Evolutionary conservation across 2,329 filamentous ascomycete genomes (phyloP).

Genomic region (Diaporthe sp.): DNA sequence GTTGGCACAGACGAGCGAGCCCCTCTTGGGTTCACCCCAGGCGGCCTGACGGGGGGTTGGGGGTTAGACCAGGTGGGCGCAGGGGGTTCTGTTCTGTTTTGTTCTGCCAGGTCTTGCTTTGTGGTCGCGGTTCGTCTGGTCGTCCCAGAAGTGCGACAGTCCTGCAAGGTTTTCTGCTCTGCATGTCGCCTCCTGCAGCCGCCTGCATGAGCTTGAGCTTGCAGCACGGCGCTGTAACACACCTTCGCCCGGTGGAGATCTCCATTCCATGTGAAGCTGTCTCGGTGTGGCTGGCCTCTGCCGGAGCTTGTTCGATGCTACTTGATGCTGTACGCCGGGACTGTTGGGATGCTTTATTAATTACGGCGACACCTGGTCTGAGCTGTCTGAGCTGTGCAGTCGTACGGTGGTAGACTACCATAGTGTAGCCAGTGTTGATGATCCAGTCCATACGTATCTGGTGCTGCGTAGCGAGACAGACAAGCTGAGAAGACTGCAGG

Average conservation of each 20-base stretch:
- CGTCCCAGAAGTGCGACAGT: slow-evolving; percentile 9
- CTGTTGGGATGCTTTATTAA: not conserved
- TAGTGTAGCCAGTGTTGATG: too few relatives aligned
- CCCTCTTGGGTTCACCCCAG: slow-evolving; percentile 13
- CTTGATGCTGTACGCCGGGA: not conserved
- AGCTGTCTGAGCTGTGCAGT: not conserved
- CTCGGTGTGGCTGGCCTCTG: slow-evolving; percentile 10
- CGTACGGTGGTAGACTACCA: not conserved
- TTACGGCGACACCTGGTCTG: not conserved
- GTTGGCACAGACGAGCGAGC: slow-evolving; percentile 21
- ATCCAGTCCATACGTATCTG: too few relatives aligned
- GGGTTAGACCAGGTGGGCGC: not conserved
- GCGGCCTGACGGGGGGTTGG: too few relatives aligned
- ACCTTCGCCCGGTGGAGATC: slow-evolving; percentile 1
- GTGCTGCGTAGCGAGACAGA: not conserved
- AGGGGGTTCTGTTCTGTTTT: not conserved
- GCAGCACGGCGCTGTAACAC: not conserved
- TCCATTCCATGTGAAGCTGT: not conserved
- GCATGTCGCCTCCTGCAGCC: slow-evolving; percentile 23
- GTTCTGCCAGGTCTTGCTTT: not conserved
- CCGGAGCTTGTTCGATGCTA: not conserved
- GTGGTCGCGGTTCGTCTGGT: not conserved
- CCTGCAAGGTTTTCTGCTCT: slow-evolving; percentile 8
- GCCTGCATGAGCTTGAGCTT: slow-evolving; percentile 20
- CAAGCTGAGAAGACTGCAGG: not conserved